Conservation (phyloP, 768 basidiomycete species). For the Amanita exitialis region DNA sequence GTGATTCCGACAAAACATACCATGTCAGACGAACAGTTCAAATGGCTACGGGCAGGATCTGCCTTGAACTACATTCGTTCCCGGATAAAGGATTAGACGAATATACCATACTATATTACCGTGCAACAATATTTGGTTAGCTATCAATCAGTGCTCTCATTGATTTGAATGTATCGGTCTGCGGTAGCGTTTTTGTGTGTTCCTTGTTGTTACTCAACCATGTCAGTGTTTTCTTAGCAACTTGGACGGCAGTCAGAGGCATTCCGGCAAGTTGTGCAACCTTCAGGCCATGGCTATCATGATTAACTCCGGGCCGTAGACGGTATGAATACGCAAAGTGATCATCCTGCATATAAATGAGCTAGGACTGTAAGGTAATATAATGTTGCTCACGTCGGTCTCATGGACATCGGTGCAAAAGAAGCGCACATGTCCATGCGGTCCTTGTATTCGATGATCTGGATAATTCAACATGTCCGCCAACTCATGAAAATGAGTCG, state of each 20-base stretch:
- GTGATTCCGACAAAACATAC: conserved; percentile 77
- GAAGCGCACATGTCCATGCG: conserved; percentile 62
- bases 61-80: conserved; percentile 86
- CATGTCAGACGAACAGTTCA: conserved; percentile 82
- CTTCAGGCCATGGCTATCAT: conserved; percentile 84
- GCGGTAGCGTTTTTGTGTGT: conserved; percentile 2
- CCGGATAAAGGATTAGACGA: conserved; percentile 21
- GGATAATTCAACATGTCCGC: conserved; percentile 71
- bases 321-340: conserved; percentile 81
- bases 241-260: conserved; percentile 47
- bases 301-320: conserved; percentile 75
- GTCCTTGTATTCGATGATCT: conserved; percentile 29
- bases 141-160: background rate
- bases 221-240: conserved; percentile 48
- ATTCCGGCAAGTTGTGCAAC: conserved; percentile 85
- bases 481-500: conserved; percentile 97
- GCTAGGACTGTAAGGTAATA: background rate
- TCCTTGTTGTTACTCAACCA: conserved; percentile 20
- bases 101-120: background rate
- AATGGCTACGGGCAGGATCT: conserved; percentile 83
- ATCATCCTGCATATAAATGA: conserved; percentile 38
- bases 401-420: conserved; percentile 88
- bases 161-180: conserved; percentile 1
- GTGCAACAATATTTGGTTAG: background rate
- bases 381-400: conserved; percentile 40